Base-by-base conservation (phyloP, 2,329 filamentous ascomycete species). In the Hyphodiscus sp. region DNA sequence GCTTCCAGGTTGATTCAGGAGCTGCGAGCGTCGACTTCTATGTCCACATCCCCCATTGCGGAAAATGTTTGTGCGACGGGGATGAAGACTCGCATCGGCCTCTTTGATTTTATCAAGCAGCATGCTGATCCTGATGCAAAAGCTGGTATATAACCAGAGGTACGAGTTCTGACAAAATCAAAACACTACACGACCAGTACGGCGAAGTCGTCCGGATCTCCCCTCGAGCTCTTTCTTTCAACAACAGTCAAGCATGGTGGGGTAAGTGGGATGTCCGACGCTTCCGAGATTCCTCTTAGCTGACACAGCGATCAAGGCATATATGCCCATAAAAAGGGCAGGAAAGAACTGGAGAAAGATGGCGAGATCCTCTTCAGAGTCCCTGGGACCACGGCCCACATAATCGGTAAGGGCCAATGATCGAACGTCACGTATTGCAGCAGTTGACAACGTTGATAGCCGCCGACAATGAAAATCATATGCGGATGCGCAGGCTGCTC, bases 171-270 rank as follows among this genome's bases (percentile, higher is more conserved):
- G 45, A 41, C 15, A 29, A 30, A 33, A 18, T 41, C n/a, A 45
- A 30, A 13, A 18, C 16, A 1, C 13, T 54, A 8, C 57, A 58
- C 38, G 48, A 55, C 33, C n/a, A 51, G 33, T 58, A 58, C 45
- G 57, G 54, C 7, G 44, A 49, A 11, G 44, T 56, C 3, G 57
- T 58, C 4, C 45, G 57, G 2, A 46, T 66, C 2, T 54, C 55
- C 1, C 67, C 65, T 2, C 61, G 66, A n/a, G 57, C 65, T 48
- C 58, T 70, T 7, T 60, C 60, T 18, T 68, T 68, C 52, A 63
- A 53, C 41, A 55, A 61, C 18, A 30, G 61, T 6, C 52, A 61
- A 19, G 64, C 67, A 13, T 67, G 60, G 59, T 38, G 45, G 38
- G 52, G 50, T 53, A 56, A 29, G 47, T 20, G 1, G 9, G 15